Percentiles rank a stretch among this genome's conserved stretches.
Conservation (phyloP, 2,329 filamentous ascomycete genomes). For the Colletotrichum camelliae region DNA sequence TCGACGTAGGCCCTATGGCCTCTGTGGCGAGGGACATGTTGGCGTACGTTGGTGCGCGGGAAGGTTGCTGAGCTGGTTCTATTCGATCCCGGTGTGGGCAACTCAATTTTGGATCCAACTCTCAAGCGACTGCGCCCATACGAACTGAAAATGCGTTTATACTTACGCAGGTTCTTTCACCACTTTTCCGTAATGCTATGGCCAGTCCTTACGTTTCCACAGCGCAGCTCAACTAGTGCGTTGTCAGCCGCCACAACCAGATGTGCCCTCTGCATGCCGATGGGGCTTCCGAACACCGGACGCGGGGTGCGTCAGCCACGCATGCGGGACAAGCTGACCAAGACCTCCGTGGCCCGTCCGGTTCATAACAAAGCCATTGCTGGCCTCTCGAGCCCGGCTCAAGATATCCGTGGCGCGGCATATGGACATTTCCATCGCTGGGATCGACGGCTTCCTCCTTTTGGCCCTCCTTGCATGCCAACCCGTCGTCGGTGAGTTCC, state of each 20-base stretch:
- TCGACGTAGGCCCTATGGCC: not conserved
- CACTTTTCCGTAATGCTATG: not conserved
- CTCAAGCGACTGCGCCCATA: not conserved
- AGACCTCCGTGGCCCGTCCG: slow-evolving; percentile 3
- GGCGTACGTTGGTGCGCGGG: not conserved
- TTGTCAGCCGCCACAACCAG: slow-evolving; percentile 29
- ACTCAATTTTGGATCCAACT: not conserved
- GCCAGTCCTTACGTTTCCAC: not conserved
- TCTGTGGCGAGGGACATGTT: not conserved
- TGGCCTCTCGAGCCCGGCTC: slow-evolving; percentile 48
- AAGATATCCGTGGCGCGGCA: slow-evolving; percentile 46
- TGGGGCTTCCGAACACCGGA: slow-evolving; percentile 28
- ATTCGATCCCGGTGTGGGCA: not conserved
- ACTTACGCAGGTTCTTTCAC: slow-evolving; percentile 34
- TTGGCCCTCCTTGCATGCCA: slow-evolving; percentile 36
- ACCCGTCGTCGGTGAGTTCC: slow-evolving; percentile 22
- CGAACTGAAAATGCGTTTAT: not conserved
- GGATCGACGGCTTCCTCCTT: slow-evolving; percentile 32
- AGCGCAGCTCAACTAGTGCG: slow-evolving; percentile 34
- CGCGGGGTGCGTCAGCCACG: slow-evolving; percentile 2
- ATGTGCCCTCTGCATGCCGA: slow-evolving; percentile 28
- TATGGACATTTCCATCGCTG: slow-evolving; percentile 36
- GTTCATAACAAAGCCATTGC: slow-evolving; percentile 36
- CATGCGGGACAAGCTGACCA: slow-evolving; percentile 25
- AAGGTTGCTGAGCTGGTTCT: not conserved